These are phyloP conservation scores for Epichloe brachyelytri DNA, from an alignment of 2,329 filamentous ascomycete genomes.

Conservation along the genomic window DNA sequence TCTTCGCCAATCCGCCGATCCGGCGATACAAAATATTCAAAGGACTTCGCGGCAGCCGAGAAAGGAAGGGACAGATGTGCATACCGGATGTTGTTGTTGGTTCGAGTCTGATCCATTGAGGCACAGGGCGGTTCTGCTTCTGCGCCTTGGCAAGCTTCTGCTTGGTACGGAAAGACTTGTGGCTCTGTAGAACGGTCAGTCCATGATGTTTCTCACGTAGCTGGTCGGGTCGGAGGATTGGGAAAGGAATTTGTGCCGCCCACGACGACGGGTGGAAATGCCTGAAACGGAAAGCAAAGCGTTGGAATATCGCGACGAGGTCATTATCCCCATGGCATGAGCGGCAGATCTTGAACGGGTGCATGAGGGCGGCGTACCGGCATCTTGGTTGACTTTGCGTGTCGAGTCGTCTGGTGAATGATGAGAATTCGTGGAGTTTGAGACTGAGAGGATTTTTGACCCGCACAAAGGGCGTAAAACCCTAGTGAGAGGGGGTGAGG, in stretches of 20 bases:
- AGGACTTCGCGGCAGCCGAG: background rate
- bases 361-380: conserved; percentile 21
- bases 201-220: background rate
- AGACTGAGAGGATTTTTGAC: conserved; percentile 21
- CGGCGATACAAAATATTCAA: background rate
- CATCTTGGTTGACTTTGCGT: conserved; percentile 28
- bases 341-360: conserved; percentile 2
- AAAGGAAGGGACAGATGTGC: conserved; percentile 20
- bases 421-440: conserved; percentile 19
- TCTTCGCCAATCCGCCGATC: too few species aligned
- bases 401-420: conserved; percentile 25
- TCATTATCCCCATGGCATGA: background rate
- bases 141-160: conserved; percentile 99
- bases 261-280: background rate
- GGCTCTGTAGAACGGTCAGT: conserved; percentile 50
- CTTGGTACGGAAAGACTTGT: conserved; percentile 99
- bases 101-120: conserved; percentile 99
- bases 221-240: background rate
- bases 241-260: background rate
- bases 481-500: conserved; percentile 16
- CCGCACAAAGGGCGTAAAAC: conserved; percentile 24
- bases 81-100: conserved; percentile 99
- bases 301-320: background rate
- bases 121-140: conserved; percentile 99
- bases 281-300: background rate